These are phyloP conservation scores for Purpureocillium lavendulum DNA, from an alignment of 2,329 filamentous ascomycete species.

Conservation along the genomic window DNA sequence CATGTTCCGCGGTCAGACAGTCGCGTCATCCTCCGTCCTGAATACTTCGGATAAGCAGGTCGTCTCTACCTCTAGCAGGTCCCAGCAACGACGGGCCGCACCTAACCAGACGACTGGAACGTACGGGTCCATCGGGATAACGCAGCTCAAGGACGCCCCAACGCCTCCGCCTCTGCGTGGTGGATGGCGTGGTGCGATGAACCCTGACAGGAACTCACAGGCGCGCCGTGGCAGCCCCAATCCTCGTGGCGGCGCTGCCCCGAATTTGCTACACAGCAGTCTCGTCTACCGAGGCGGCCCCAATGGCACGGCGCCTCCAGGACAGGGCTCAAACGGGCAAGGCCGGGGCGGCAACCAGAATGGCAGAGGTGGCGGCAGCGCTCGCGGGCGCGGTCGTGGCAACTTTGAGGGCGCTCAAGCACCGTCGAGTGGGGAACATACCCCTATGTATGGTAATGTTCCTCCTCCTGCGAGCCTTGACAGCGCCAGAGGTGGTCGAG, in stretches of 20 bases:
- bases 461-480: conserved; percentile 54
- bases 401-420: conserved; percentile 13
- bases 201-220: conserved; percentile 32
- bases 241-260: conserved; percentile 28
- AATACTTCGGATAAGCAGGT: conserved; percentile 82
- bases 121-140: conserved; percentile 48
- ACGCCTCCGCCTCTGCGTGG: conserved; percentile 47
- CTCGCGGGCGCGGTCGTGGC: conserved; percentile 23
- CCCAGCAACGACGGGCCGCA: conserved; percentile 41
- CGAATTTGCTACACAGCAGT: conserved; percentile 41
- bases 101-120: conserved; percentile 42
- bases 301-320: conserved; percentile 15
- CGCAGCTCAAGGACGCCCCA: conserved; percentile 53
- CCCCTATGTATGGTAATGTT: conserved; percentile 41
- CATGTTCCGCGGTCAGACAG: conserved; percentile 88
- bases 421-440: conserved; percentile 11
- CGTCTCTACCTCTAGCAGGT: conserved; percentile 51
- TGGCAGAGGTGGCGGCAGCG: conserved; percentile 12
- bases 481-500: conserved; percentile 28
- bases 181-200: conserved; percentile 48
- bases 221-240: conserved; percentile 29
- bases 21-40: conserved; percentile 77
- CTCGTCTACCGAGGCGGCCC: conserved; percentile 40
- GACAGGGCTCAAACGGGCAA: conserved; percentile 20
- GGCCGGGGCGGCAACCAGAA: conserved; percentile 13